A percentile compares a stretch with the other conserved stretches of the same genome.
phyloP scores from a whole-genome alignment of 169 alveolate genomes.

The Plasmodium vivax region DNA sequence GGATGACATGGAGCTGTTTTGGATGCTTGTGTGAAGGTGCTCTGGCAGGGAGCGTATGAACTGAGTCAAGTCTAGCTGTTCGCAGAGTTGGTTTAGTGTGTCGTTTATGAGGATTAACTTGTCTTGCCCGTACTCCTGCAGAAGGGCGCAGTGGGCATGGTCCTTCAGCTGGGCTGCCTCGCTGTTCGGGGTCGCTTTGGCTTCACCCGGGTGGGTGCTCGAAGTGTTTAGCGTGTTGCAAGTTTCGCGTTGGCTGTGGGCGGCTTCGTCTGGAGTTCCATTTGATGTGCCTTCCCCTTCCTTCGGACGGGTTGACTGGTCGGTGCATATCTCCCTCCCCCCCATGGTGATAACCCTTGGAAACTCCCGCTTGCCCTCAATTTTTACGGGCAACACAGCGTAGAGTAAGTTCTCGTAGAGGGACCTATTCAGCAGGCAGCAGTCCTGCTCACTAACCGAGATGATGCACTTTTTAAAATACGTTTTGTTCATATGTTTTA shows the following conservation, averaged over 20 bases:
- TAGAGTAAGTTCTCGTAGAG: constrained; percentile 47
- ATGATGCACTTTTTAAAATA: constrained; percentile 47
- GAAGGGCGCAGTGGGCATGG: background rate
- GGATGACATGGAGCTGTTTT: constrained; percentile 33
- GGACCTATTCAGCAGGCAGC: constrained; percentile 35
- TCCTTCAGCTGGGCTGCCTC: background rate
- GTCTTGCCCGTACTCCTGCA: constrained; percentile 9
- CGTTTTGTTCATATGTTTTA: constrained; percentile 10
- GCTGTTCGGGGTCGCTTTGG: background rate
- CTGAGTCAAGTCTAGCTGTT: constrained; percentile 30
- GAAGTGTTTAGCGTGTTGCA: background rate
- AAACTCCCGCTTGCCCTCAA: background rate
- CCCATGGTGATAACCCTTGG: background rate
- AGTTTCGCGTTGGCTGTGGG: background rate
- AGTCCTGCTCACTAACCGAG: constrained; percentile 64
- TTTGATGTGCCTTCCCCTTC: background rate
- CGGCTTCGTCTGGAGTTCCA: background rate
- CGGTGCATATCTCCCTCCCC: background rate
- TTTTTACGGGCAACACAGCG: constrained; percentile 13
- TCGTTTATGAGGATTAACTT: constrained; percentile 24
- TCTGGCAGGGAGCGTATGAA: constrained; percentile 49
- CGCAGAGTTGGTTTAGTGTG: constrained; percentile 26
- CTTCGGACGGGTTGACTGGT: background rate
- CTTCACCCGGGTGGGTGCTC: background rate
- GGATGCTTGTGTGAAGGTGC: constrained; percentile 11